phyloP scores from a whole-genome alignment of 768 basidiomycete genomes.

The Tricholoma terreum region DNA sequence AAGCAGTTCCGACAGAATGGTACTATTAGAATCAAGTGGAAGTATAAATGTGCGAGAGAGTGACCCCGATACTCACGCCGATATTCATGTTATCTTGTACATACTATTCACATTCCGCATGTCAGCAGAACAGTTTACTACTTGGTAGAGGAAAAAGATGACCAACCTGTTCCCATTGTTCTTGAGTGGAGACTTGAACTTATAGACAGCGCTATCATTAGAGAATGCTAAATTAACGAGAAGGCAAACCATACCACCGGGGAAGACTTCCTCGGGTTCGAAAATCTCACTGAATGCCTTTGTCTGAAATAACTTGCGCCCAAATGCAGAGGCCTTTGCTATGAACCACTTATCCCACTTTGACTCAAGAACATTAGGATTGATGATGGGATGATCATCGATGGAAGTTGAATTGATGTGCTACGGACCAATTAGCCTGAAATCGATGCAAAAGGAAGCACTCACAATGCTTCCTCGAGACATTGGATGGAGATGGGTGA shows the following conservation, averaged over 20 bases:
- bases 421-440: constrained; percentile 7
- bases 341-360: constrained; percentile 33
- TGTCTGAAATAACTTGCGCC: constrained; percentile 29
- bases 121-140: neutral
- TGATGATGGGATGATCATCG: constrained; percentile 24
- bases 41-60: neutral
- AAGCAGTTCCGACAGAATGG: constrained; percentile 35
- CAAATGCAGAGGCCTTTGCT: constrained; percentile 30
- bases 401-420: constrained; percentile 24
- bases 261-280: constrained; percentile 26
- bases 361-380: constrained; percentile 27
- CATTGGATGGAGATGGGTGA: constrained; percentile 39
- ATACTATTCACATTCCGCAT: constrained; percentile 9
- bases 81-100: constrained; percentile 21
- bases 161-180: constrained; percentile 23
- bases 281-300: constrained; percentile 27
- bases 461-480: constrained; percentile 42
- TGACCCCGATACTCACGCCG: constrained; percentile 17
- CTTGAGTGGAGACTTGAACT: constrained; percentile 19
- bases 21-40: constrained; percentile 15
- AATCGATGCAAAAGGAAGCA: neutral
- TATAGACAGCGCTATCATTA: neutral
- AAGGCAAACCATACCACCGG: constrained; percentile 18
- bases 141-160: neutral
- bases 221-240: neutral